Evolutionary conservation across 371 early-diverging fungal species (phyloP), one percentile per base, ranked within the genome.

Genomic region (Mucor saturninus): DNA sequence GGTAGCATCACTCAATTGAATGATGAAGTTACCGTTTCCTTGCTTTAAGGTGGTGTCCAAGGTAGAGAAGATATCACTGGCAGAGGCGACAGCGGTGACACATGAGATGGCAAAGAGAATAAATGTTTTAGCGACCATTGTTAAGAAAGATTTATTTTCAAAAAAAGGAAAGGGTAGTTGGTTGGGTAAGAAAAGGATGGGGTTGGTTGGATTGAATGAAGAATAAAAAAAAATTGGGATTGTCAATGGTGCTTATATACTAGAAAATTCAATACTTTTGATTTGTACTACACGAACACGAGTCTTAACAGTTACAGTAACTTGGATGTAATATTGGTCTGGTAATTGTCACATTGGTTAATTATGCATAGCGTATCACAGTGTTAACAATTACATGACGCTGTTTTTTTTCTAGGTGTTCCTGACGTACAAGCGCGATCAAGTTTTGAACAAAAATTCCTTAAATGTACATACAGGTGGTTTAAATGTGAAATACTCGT

Each of bases 21-120:
- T 60, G 39, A 76, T 76, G 54, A 68, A 76, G 32, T 76, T 75
- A 30, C 72, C 68, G 35, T 68, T 68, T 28, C 67, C 71, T 45
- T 48, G 10, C 42, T 43, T n/a, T 40, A 49, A 51, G 45, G 56
- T 35, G 7, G 43, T 35, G 31, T 55, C 60, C 13, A 66, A 50
- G 31, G 56, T 35, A 31, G 26, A 30, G 28, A 50, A 50, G 6
- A 54, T n/a, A 38, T 29, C 21, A 54, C 21, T 39, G 14, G 52
- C 64, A 32, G 59, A 50, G 35, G 64, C 26, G 4, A 40, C 51
- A 32, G 56, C 56, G 28, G 46, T 49, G 6, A 63, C 13, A 15
- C 56, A 63, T 32, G 63, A 51, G n/a, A 56, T 42, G 9, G 63
- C 57, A 35, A 63, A 51, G 26, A 56, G 56, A 39, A 63, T 56